These are phyloP conservation scores for Zygoascus flipseniorum DNA, from an alignment of 805 yeast species.

Conservation along the genomic window DNA sequence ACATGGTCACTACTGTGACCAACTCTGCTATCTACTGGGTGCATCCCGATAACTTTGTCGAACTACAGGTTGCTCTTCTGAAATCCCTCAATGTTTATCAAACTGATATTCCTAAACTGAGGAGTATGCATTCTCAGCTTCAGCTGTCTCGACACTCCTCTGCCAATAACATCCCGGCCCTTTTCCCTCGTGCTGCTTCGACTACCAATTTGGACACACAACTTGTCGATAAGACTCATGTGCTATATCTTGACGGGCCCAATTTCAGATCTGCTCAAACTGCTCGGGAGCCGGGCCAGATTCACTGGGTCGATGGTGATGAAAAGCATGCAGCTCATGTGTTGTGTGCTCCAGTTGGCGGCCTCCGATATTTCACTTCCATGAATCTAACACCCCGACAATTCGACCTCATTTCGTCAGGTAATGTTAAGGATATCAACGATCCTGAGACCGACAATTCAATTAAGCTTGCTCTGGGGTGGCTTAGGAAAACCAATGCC, in stretches of 20 bases:
- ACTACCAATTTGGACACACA: constrained; percentile 1
- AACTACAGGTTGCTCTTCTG: constrained; percentile 40
- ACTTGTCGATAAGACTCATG: constrained; percentile 6
- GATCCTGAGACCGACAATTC: constrained; percentile 9
- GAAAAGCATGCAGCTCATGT: constrained; percentile 12
- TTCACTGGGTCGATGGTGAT: constrained; percentile 20
- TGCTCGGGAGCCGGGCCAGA: constrained; percentile 33
- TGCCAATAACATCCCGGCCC: not conserved
- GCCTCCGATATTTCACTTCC: constrained; percentile 26
- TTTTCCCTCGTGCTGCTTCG: not conserved
- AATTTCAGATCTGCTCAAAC: constrained; percentile 28
- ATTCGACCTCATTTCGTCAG: not conserved
- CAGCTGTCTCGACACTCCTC: not conserved
- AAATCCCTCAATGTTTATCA: constrained; percentile 35
- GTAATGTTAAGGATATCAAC: constrained; percentile 5
- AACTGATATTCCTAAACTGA: constrained; percentile 8
- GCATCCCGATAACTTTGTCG: constrained; percentile 52
- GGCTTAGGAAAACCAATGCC: constrained; percentile 26
- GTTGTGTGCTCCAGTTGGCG: constrained; percentile 32
- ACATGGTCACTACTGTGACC: constrained; percentile 28
- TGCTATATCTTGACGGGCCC: constrained; percentile 32
- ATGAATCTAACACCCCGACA: constrained; percentile 10
- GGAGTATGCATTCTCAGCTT: constrained; percentile 2
- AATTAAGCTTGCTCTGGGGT: constrained; percentile 28
- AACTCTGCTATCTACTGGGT: constrained; percentile 41